Conservation (phyloP, 1,284 basidiomycete species). For the Phylloboletellus chloephorus region DNA sequence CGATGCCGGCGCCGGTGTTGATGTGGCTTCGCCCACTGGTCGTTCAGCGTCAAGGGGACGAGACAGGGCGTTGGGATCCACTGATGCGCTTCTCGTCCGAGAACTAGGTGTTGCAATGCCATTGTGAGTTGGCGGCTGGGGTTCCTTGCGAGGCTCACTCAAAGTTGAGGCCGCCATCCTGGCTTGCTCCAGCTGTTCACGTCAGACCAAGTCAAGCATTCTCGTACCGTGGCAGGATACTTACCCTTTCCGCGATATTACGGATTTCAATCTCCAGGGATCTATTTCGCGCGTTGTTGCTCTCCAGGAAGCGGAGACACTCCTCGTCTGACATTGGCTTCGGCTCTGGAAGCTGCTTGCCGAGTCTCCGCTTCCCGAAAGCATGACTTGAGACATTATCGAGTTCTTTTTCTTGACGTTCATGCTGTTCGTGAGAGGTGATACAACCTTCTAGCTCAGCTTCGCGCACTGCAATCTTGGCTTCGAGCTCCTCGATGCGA, state of each 20-base stretch:
- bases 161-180: constrained; percentile 8
- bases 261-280: constrained; percentile 44
- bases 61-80: constrained; percentile 18
- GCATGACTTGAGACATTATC: background rate
- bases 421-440: constrained; percentile 4
- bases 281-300: constrained; percentile 39
- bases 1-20: background rate
- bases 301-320: constrained; percentile 38
- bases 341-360: constrained; percentile 11
- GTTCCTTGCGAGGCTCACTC: background rate
- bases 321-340: constrained; percentile 33
- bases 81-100: constrained; percentile 23
- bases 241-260: constrained; percentile 36
- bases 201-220: background rate
- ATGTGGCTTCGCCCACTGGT: background rate
- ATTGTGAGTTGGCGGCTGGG: background rate
- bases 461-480: constrained; percentile 52
- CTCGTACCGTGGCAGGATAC: constrained; percentile 6
- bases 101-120: constrained; percentile 1
- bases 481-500: constrained; percentile 44
- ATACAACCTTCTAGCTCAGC: constrained; percentile 44
- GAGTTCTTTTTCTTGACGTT: constrained; percentile 1
- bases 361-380: background rate
- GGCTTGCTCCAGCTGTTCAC: constrained; percentile 22
- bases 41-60: background rate